Base-by-base conservation (phyloP, 495 filamentous ascomycete genomes). In the Aspergillus haitiensis region DNA sequence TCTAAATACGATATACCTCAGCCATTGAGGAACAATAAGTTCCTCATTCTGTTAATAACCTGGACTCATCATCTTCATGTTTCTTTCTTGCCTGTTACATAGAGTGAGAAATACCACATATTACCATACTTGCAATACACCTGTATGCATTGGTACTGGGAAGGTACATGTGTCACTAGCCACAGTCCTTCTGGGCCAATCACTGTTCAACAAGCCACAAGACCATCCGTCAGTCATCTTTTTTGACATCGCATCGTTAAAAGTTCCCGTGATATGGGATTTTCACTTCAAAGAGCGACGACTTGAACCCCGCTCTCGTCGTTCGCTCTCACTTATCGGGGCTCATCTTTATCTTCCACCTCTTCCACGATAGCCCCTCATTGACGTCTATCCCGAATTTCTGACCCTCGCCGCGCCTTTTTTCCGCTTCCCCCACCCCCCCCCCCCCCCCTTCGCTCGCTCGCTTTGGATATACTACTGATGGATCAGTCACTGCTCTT, bases 401-500 rank as follows among this genome's bases (percentile, higher is more conserved):
- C 16, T 39, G 34, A 47, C 40, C 40, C n/a, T 36, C 12, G 49
- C 46, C 21, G 21, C 21, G 21, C 21, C 21, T 27, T 27, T 27
- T 27, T 27, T 27, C 21, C 21, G 21, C 21, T 3, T 27, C 21
- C 21, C 21, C 21, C 21, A 27, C 21, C 21, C 21, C 34, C 46
- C 21, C 49, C 21, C 21, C 1, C 21, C 21, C 21, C 34, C 46
- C 21, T 44, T 40, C 32, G 44, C 49, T 55, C 61, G 37, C 37
- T 52, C 37, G 39, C 48, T 51, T 40, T 59, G 49, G 54, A 61
- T 53, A 65, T 63, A 63, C 55, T 63, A 72, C 77, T 74, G 69
- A 80, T 80, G 77, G 77, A 74, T 78, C 62, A 62, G 69, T 70
- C 64, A 73, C 65, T 70, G 63, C 61, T 66, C 54, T 63, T 62